Conservation (phyloP, 1,139 yeast species). For the Zygoascus meyerae region DNA sequence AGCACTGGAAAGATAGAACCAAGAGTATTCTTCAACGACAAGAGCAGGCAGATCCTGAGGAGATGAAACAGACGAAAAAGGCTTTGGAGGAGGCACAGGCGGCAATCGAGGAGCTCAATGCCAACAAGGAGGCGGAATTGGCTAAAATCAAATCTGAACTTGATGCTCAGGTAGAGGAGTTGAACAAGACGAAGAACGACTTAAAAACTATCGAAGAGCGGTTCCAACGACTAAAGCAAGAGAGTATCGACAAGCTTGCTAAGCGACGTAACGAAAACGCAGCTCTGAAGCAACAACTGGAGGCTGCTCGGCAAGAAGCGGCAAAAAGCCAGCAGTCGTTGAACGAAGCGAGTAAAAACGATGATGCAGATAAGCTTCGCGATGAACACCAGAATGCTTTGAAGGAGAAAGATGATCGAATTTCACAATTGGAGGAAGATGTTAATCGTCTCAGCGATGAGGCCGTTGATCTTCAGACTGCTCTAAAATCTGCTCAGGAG, state of each 20-base stretch:
- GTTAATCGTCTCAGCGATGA: conserved; percentile 24
- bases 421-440: conserved; percentile 25
- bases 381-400: conserved; percentile 15
- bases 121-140: conserved; percentile 8
- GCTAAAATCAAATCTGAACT: conserved; percentile 7
- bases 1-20: conserved; percentile 49
- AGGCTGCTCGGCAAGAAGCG: conserved; percentile 15
- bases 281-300: conserved; percentile 22
- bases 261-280: conserved; percentile 22
- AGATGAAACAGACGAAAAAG: conserved; percentile 14
- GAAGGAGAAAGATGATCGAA: conserved; percentile 23
- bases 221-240: conserved; percentile 25
- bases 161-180: conserved; percentile 4
- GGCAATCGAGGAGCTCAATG: conserved; percentile 11
- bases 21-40: conserved; percentile 45
- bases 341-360: conserved; percentile 13
- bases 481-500: conserved; percentile 10
- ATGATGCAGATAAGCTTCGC: conserved; percentile 11
- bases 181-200: not conserved
- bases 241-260: conserved; percentile 29
- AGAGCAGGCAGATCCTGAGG: conserved; percentile 46
- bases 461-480: conserved; percentile 19
- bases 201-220: conserved; percentile 17
- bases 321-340: conserved; percentile 7
- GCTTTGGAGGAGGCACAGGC: conserved; percentile 10